Evolutionary conservation across 148 eudicot genomes (phyloP), one percentile per base, ranked within the genome.

Genomic region (Fagopyrum esculentum): DNA sequence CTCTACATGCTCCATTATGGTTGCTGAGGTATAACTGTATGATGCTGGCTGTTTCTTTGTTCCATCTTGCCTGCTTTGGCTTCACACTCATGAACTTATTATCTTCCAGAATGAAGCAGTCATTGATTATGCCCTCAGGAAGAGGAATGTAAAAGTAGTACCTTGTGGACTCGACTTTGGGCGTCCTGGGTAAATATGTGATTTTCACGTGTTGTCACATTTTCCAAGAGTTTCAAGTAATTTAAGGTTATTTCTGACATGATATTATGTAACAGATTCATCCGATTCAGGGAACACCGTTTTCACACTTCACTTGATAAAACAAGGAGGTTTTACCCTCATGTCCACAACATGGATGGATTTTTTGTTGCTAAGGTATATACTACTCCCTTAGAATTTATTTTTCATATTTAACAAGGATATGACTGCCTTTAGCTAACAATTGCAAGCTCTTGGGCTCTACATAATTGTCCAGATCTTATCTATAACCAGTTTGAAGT

Each of bases 161-260:
- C 86, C 93, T 0, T 92, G 93, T 79, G 98, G 97, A 48, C 88
- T 95, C 29, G 97, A 95, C 78, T 95, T 95, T 82, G 97, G 96
- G 46, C 80, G 87, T 54, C 80, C 84, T 35, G 97, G 98, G 98
- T 95, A 95, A 80, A 77, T 17, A 30, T 64, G 6, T 64, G 6
- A 45, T 19, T 61, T 78, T 45, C 81, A 44, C 40, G 5, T 55
- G 40, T 49, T 71, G 30, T 69, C 19, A 35, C 43, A 13, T n/a
- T 45, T 71, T 71, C 55, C 9, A 10, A 13, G 43, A 49, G 74
- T 16, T 19, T 3, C 6, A 71, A 22, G 9, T 13, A 15, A 9
- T 71, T 46, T 11, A 5, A 45, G 15, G n/a, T 71, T 8, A 49
- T 47, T 16, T 71, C 55, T 71, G 74, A 71, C 55, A 19, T 22